Percentiles rank a stretch among this genome's conserved stretches.
Conservation (phyloP, 257 asterid species). For the Thymus mandschuricus region DNA sequence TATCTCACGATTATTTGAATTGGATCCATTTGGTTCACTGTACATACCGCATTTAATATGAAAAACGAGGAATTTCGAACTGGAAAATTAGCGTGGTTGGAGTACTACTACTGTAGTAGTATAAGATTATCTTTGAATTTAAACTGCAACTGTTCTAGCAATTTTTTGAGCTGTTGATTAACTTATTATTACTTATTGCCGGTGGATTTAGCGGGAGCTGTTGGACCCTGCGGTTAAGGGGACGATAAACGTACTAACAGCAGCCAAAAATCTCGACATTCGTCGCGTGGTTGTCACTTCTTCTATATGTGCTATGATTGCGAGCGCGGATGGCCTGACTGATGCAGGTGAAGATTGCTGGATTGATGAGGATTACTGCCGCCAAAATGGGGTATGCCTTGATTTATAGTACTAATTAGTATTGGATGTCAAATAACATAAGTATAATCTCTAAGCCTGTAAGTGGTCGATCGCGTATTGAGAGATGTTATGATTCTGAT, state of each 20-base stretch:
- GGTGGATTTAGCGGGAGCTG: conserved; percentile 52
- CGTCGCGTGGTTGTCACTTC: conserved; percentile 91
- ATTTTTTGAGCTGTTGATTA: background rate
- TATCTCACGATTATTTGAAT: background rate
- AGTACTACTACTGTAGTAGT: background rate
- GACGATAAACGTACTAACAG: conserved; percentile 82
- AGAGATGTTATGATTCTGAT: background rate
- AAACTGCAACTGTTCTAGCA: background rate
- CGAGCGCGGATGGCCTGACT: conserved; percentile 69
- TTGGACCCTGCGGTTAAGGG: conserved; percentile 93
- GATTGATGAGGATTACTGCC: conserved; percentile 86
- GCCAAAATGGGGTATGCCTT: conserved; percentile 62
- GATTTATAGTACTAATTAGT: background rate
- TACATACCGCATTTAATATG: no score
- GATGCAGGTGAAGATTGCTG: conserved; percentile 84
- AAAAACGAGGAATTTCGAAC: background rate
- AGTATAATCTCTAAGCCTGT: background rate
- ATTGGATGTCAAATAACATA: background rate
- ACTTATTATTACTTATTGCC: no score
- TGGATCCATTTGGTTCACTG: no score
- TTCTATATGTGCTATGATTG: conserved; percentile 62
- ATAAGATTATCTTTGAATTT: background rate
- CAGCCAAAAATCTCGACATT: conserved; percentile 78
- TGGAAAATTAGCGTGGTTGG: background rate
- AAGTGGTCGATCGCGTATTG: background rate